phyloP scores from a whole-genome alignment of 495 filamentous ascomycete species.

The Monascus purpureus region DNA sequence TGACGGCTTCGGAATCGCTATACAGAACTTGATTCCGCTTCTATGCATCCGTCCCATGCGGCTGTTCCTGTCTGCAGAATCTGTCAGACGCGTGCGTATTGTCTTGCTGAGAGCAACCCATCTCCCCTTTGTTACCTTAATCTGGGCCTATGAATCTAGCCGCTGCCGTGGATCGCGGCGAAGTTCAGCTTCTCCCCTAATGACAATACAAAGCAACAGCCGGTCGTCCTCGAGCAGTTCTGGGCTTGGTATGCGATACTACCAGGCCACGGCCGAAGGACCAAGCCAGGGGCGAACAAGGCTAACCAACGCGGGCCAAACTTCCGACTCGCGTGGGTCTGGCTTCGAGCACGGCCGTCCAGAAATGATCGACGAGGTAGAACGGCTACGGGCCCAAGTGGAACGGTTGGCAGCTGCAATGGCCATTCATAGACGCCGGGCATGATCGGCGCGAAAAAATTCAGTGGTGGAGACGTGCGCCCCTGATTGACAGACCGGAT shows the following conservation, averaged over 20 bases:
- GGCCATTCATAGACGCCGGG: constrained; percentile 5
- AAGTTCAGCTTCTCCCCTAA: constrained; percentile 12
- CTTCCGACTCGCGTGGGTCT: constrained; percentile 11
- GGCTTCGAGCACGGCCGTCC: constrained; percentile 8
- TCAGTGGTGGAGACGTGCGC: not conserved
- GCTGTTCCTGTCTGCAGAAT: constrained; percentile 56
- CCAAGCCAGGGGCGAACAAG: constrained; percentile 8
- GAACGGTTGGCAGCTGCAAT: constrained; percentile 18
- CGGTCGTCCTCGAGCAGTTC: constrained; percentile 13
- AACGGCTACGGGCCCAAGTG: constrained; percentile 27
- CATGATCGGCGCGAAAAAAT: not conserved
- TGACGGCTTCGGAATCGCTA: too few species aligned
- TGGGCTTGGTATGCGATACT: too few species aligned
- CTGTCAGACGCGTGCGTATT: constrained; percentile 61
- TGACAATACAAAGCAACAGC: constrained; percentile 8
- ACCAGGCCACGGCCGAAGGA: constrained; percentile 12
- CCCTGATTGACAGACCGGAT: too few species aligned
- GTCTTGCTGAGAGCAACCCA: constrained; percentile 62
- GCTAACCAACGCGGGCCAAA: constrained; percentile 9
- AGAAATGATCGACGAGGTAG: constrained; percentile 25
- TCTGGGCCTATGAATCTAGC: constrained; percentile 43
- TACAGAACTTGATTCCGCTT: constrained; percentile 70
- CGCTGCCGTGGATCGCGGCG: constrained; percentile 15
- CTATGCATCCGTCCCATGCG: constrained; percentile 72
- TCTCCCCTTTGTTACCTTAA: constrained; percentile 46